Base-by-base conservation (phyloP, 805 yeast genomes). In the Komagataella kurtzmanii region DNA sequence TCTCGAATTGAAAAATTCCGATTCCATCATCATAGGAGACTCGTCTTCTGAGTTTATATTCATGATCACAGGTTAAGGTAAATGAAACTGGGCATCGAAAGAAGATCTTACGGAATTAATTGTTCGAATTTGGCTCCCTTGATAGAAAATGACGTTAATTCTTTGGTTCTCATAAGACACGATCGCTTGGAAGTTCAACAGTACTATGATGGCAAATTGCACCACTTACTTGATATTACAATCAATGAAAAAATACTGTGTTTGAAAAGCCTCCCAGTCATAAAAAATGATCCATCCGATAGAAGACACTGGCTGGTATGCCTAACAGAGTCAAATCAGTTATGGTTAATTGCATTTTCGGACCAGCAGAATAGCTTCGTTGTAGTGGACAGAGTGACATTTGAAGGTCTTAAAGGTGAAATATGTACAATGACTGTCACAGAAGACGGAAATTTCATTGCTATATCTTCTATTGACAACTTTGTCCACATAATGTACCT, bases 11-110 rank as follows among this genome's bases (percentile, higher is more conserved):
- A 53, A 53, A 30, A 54, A 55, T 49, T 56, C 57, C 8, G 69
- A 65, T 50, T 44, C 55, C 7, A 24, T 65, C 12, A 54, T 54
- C 49, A 51, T 65, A 8, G 69, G 68, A 2, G 64, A 61, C 47
- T 48, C 58, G 43, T 55, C 56, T 14, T 17, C 52, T 3, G 66
- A 63, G 50, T 59, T 60, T 47, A 57, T 58, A 17, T 53, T 63
- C 17, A 47, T 63, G 3, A 54, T 51, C 17, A 56, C 57, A 46
- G 47, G 44, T 17, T 17, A 24, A 17, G 14, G 45, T 49, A 30
- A 45, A 36, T 24, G 46, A 17, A n/a, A 8, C 10, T 17, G 46
- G 21, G 46, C 21, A 19, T 44, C 18, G 46, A 44, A 44, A 17
- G 21, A 17, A 44, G 18, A 17, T 44, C 21, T 19, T 6, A 7